A percentile compares a stretch with the other conserved stretches of the same genome.
These are phyloP conservation scores for Diaporthe capsici DNA, from an alignment of 2,329 filamentous ascomycete genomes.

Conservation along the genomic window DNA sequence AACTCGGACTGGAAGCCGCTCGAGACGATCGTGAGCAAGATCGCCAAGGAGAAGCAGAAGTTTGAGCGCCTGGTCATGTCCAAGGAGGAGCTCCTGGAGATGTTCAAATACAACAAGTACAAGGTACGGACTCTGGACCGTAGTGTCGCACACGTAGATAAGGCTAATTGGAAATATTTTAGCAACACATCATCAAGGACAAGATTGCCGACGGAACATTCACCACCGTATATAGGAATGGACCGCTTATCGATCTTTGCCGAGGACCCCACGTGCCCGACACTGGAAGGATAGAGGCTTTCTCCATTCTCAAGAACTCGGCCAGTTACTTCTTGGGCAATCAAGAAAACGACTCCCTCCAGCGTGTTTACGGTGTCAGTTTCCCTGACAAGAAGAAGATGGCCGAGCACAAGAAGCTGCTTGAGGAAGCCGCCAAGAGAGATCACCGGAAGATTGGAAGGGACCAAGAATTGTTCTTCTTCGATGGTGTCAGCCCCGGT, in stretches of 20 bases:
- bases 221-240: constrained; percentile 95
- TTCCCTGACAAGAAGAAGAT: constrained; percentile 97
- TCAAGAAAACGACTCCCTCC: constrained; percentile 92
- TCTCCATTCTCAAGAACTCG: constrained; percentile 86
- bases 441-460: constrained; percentile 95
- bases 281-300: constrained; percentile 93
- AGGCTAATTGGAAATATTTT: constrained; percentile 11
- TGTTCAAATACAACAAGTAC: constrained; percentile 99
- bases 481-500: constrained; percentile 93
- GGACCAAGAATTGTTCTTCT: constrained; percentile 98
- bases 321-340: constrained; percentile 91
- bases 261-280: constrained; percentile 94
- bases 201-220: constrained; percentile 90
- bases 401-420: constrained; percentile 92
- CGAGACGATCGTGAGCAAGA: constrained; percentile 83
- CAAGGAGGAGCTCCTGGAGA: constrained; percentile 92
- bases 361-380: constrained; percentile 96
- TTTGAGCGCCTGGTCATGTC: constrained; percentile 92
- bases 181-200: constrained; percentile 96
- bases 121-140: constrained; percentile 64
- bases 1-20: constrained; percentile 87
- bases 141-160: not conserved
- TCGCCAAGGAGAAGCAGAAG: constrained; percentile 96
- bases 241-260: constrained; percentile 94
- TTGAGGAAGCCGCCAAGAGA: constrained; percentile 97